These are phyloP conservation scores for Fusarium proliferatum DNA, from an alignment of 2,329 filamentous ascomycete genomes.

Conservation along the genomic window DNA sequence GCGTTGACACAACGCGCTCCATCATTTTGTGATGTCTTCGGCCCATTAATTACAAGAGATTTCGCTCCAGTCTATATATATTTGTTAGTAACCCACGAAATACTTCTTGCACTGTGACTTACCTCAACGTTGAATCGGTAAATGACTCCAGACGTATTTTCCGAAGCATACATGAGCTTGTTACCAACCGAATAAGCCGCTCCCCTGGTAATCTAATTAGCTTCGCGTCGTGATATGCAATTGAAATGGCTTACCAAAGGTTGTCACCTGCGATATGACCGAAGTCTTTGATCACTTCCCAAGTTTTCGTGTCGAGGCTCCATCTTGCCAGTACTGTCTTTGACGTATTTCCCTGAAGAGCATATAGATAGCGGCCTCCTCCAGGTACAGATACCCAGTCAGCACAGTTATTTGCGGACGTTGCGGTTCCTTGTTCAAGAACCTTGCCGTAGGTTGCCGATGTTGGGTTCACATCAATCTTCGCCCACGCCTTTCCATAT, in stretches of 20 bases:
- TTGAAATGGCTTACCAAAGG: not conserved
- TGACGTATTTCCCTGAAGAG: not conserved
- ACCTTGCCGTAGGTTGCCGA: not conserved
- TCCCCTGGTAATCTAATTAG: not conserved
- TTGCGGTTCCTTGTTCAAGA: not conserved
- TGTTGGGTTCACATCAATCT: constrained; percentile 7
- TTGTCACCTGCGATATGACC: not conserved
- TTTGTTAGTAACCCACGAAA: not conserved
- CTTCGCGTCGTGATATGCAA: rapidly evolving
- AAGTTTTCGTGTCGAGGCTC: not conserved
- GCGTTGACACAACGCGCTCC: constrained; percentile 23
- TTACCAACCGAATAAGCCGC: constrained; percentile 10
- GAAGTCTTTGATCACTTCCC: not conserved
- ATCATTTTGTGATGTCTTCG: constrained; percentile 11
- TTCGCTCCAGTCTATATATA: not conserved
- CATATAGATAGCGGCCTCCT: constrained; percentile 1
- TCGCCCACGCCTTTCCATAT: constrained; percentile 1
- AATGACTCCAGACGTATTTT: constrained; percentile 11
- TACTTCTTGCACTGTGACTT: rapidly evolving
- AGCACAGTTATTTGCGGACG: not conserved
- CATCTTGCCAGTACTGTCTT: constrained; percentile 3
- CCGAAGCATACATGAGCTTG: constrained; percentile 7
- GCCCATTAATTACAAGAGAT: constrained; percentile 1
- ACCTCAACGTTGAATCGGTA: constrained; percentile 8
- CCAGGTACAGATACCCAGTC: constrained; percentile 3